Base-by-base conservation (phyloP, 1,139 yeast species). In the Protomyces arabidopsidicola region DNA sequence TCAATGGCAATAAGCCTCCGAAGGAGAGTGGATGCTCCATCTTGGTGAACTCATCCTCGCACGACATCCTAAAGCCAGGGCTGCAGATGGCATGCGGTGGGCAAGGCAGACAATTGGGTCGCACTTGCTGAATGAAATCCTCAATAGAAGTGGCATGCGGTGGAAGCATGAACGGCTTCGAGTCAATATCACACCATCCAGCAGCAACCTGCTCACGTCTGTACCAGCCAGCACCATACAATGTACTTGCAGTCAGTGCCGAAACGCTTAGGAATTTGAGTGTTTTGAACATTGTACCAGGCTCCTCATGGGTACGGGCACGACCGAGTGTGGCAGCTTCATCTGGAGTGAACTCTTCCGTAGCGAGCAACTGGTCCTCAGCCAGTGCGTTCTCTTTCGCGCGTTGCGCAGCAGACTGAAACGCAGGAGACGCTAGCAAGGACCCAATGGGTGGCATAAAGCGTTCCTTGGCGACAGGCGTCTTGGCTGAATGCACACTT, bases 41-140 rank as follows among this genome's bases (percentile, higher is more conserved):
- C 58, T 81, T 81, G 52, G 84, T 76, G 73, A 81, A 90, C 65
- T 87, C 95, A 55, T 84, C 85, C 70, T 82, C 85, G 73, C 97
- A 90, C 63, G 81, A 83, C 18, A 87, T 73, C 67, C 81, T 77
- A 70, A 86, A 77, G 58, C 79, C 74, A 35, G 84, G 82, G 67
- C 80, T 82, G 73, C 98, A 93, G 59, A 83, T 78, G 0, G 95
- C 95, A 74, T 91, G 88, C 9, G 79, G 80, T 0, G 98, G 98
- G 72, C 98, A 91, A 45, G 82, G 82, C 6, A 81, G 76, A 75
- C 98, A 93, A 1, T 71, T 66, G 2, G 97, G 96, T 62, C 82
- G 82, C 63, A 76, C 39, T 34, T 55, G 61, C 14, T 53, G 45
- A 16, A 45, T 67, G n/a, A 61, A 66, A 58, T 74, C 73, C n/a